Base-by-base conservation (phyloP, 768 basidiomycete genomes). In the Pulveroboletus sp. region DNA sequence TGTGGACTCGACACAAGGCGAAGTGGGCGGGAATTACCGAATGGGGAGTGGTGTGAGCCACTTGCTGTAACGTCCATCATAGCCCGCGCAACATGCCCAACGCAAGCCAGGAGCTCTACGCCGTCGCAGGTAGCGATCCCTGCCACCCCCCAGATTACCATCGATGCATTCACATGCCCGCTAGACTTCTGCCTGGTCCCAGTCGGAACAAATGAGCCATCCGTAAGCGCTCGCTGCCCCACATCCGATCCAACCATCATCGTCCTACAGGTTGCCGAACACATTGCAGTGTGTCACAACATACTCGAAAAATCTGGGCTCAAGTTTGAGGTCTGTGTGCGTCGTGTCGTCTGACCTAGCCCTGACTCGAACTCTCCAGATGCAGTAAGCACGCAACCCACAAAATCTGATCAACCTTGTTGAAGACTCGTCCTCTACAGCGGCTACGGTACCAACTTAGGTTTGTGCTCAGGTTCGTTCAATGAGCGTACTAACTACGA, bases 381-480 rank as follows among this genome's bases (percentile, higher is more conserved):
- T 71, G 70, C 71, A 73, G 71, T 73, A 59, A 63, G 70, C 53
- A 45, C n/a, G 1, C 31, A 43, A 36, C 32, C 18, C 46, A 13
- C 32, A 45, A 26, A 17, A 33, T 36, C 54, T 47, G 39, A 31
- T 39, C 30, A 39, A 83, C 67, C 13, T 36, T 37, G 39, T 40
- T 63, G 27, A 62, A 43, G 17, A 39, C 31, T 28, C 10, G 17
- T 35, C 24, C 45, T 26, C 31, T 21, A 27, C 53, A 92, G 91
- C 59, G 91, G 90, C 6, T 96, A 94, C 61, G 93, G 93, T 18
- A 96, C 94, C 1, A 95, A 95, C 64, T 60, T 95, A 36, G 91
- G 89, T 78, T 57, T 39, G 71, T 61, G 17, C 46, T 6, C 28
- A 32, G 17, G 28, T 38, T 15, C 40, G 17, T 48, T 37, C 14